Evolutionary conservation across 495 filamentous ascomycete species (phyloP).

Genomic region (Aspergillus ellipticus): DNA sequence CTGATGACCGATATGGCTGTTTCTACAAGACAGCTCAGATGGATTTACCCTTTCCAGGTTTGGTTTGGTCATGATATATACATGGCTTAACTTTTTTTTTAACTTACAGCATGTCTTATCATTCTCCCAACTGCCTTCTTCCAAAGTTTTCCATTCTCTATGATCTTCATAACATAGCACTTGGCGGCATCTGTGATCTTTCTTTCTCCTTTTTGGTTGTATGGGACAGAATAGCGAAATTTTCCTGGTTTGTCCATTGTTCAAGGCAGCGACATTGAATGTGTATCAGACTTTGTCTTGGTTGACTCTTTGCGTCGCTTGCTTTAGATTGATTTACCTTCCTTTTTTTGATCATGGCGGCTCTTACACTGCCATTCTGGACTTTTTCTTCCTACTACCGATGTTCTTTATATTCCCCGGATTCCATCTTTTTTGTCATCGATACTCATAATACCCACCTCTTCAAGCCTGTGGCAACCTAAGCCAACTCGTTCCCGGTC

Average conservation of each 20-base stretch:
- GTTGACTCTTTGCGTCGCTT: not conserved
- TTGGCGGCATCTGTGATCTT: slow-evolving; percentile 5
- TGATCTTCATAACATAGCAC: not conserved
- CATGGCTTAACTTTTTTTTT: not conserved
- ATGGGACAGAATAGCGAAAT: not conserved
- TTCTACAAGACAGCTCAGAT: slow-evolving; percentile 6
- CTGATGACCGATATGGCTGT: slow-evolving; percentile 16
- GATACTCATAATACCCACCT: too few species aligned
- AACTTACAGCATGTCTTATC: not conserved
- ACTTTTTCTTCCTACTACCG: not conserved
- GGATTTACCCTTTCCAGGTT: slow-evolving; percentile 11
- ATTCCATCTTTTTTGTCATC: too few species aligned
- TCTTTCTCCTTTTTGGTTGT: not conserved
- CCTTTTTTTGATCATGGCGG: slow-evolving; percentile 7
- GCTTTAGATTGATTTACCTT: slow-evolving; percentile 15
- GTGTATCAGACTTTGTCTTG: not conserved
- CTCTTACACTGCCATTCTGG: not conserved
- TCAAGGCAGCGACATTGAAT: not conserved
- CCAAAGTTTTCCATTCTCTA: not conserved
- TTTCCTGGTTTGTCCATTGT: not conserved
- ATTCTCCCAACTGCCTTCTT: not conserved
- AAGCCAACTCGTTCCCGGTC: too few species aligned
- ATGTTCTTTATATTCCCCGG: slow-evolving; percentile 1
- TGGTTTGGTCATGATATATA: slow-evolving; percentile 13
- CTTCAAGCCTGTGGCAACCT: not conserved